A percentile compares a stretch with the other conserved stretches of the same genome.
Conservation (phyloP, 352 stramenopile species). For the Globisporangium yorkense region DNA sequence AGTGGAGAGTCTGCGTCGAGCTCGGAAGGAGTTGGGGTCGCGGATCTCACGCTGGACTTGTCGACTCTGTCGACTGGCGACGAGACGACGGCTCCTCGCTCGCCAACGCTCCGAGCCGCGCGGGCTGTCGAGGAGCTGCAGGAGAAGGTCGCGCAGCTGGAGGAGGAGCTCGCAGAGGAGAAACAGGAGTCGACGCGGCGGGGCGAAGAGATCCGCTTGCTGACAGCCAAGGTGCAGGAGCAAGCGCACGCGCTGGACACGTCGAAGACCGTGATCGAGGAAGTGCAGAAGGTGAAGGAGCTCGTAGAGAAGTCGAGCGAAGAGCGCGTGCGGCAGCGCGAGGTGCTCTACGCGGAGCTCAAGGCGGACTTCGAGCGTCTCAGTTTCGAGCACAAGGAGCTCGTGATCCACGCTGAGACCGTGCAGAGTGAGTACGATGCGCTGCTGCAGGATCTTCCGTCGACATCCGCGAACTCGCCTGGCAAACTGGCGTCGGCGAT, state of each 20-base stretch:
- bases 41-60: slow-evolving; percentile 26
- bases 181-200: slow-evolving; percentile 72
- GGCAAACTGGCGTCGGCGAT: slow-evolving; percentile 32
- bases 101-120: slow-evolving; percentile 46
- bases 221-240: slow-evolving; percentile 61
- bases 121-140: slow-evolving; percentile 65
- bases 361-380: slow-evolving; percentile 65
- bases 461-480: slow-evolving; percentile 22
- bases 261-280: slow-evolving; percentile 49
- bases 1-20: background rate
- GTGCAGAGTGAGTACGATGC: slow-evolving; percentile 67
- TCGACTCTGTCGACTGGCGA: slow-evolving; percentile 11
- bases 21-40: slow-evolving; percentile 4
- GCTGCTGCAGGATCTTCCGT: slow-evolving; percentile 49
- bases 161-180: slow-evolving; percentile 77
- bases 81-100: slow-evolving; percentile 12
- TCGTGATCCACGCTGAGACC: slow-evolving; percentile 72
- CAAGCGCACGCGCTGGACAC: slow-evolving; percentile 52
- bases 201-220: slow-evolving; percentile 66
- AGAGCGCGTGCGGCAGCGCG: slow-evolving; percentile 59
- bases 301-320: slow-evolving; percentile 52
- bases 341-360: slow-evolving; percentile 49
- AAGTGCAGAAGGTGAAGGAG: slow-evolving; percentile 69
- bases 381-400: slow-evolving; percentile 81
- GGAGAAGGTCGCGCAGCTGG: slow-evolving; percentile 56